Base-by-base conservation (phyloP, 139 green algal genomes). In the Dunaliella primolecta region DNA sequence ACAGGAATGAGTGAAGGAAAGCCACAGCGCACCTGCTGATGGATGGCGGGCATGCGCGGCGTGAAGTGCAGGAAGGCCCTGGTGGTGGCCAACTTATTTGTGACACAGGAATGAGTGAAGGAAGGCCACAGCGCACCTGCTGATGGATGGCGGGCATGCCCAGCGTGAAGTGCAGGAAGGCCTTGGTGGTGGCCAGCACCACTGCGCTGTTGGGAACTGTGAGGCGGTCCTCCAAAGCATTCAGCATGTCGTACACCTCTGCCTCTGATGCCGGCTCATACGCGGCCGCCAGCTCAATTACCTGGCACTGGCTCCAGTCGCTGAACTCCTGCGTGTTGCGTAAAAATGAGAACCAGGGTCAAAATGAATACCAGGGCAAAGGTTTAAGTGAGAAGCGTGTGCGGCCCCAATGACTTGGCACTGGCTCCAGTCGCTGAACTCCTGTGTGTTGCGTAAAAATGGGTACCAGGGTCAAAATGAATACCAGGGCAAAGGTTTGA, bases 211-310 rank as follows among this genome's bases (percentile, higher is more conserved):
- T 99, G 86, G 91, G 86, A 80, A 95, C 89, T 32, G 89, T 87
- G 85, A 99, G 90, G 23, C 96, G 91, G 92, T 99, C 97, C 88
- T 99, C 97, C 55, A 99, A 90, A 30, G 94, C 89, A 87, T 99
- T 98, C 86, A 99, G 94, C 81, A 99, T 90, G 88, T 99, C 96
- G 87, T 96, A 99, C 71, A 96, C 90, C 88, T 99, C 97, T 21
- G 92, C 85, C 89, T 96, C 93, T 2, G 36, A 71, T 32, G 81
- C 79, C 11, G 97, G 94, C 37, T 80, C 72, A 88, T 98, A 99
- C 33, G 86, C 75, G 0, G 86, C 71, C 3, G 93, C 93, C 30
- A 97, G 85, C 77, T 98, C 95, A 84, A 99, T 88, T 25, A 99
- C 93, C 81, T 95, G 87, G 89, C 96, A 98, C 86, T 99, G 97